phyloP scores from a whole-genome alignment of 257 asterid species.

The Buddleja alternifolia region DNA sequence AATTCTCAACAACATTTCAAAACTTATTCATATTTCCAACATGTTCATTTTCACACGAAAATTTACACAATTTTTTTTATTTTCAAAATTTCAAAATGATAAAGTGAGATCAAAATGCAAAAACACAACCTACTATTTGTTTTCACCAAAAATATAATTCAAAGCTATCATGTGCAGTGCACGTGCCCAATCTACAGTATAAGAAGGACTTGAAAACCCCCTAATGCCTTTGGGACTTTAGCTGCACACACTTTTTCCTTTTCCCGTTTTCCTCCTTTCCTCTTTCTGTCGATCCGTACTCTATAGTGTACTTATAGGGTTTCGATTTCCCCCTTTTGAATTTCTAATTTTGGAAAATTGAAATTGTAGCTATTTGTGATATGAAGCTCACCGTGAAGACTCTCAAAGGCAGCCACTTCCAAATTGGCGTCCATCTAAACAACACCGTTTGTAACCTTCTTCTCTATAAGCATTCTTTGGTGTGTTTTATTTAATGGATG shows the following conservation, averaged over 20 bases:
- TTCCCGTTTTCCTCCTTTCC: too few relatives aligned
- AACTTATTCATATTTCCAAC: too few relatives aligned
- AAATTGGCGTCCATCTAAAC: slow-evolving; percentile 72
- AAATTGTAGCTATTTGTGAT: slow-evolving; percentile 32
- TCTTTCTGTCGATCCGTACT: slow-evolving; percentile 34
- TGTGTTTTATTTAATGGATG: background rate
- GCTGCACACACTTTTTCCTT: slow-evolving; percentile 20
- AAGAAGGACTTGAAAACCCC: slow-evolving; percentile 33
- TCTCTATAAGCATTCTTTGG: background rate
- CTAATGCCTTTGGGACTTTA: slow-evolving; percentile 2
- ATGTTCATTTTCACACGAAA: too few relatives aligned
- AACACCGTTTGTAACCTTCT: slow-evolving; percentile 61
- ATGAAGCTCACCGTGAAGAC: slow-evolving; percentile 98
- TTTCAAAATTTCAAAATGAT: too few relatives aligned
- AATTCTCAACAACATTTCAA: too few relatives aligned
- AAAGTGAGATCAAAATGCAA: too few relatives aligned
- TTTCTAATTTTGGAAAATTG: slow-evolving; percentile 2
- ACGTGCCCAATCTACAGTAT: slow-evolving; percentile 16
- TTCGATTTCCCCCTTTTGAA: slow-evolving; percentile 12
- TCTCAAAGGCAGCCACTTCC: slow-evolving; percentile 92
- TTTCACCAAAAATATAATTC: too few relatives aligned
- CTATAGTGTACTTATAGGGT: slow-evolving; percentile 41
- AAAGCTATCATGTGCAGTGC: slow-evolving; percentile 32
- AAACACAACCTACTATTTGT: too few relatives aligned
- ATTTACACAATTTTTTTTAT: too few relatives aligned